phyloP scores from a whole-genome alignment of 2,329 filamentous ascomycete genomes.

The Parastagonospora nodorum region DNA sequence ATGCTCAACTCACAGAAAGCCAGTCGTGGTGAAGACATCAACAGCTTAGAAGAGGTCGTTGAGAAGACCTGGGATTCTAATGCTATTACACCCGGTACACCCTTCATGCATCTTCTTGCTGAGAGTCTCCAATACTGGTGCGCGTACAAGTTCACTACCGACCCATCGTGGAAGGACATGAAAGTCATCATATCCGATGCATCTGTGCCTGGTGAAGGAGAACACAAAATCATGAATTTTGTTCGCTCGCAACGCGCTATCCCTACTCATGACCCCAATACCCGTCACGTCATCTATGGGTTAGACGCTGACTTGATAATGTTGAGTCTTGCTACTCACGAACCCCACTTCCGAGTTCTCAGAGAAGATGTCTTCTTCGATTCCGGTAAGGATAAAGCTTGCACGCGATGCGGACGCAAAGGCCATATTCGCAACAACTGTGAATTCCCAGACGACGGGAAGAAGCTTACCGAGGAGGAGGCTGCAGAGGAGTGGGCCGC shows the following conservation, averaged over 20 bases:
- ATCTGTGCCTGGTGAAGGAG: slow-evolving; percentile 94
- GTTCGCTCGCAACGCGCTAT: slow-evolving; percentile 90
- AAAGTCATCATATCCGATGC: slow-evolving; percentile 99
- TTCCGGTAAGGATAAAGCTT: slow-evolving; percentile 81
- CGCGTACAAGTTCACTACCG: slow-evolving; percentile 95
- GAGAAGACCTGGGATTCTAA: slow-evolving; percentile 94
- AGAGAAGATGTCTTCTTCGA: slow-evolving; percentile 97
- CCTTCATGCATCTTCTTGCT: slow-evolving; percentile 97
- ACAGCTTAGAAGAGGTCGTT: slow-evolving; percentile 64
- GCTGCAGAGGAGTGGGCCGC: slow-evolving; percentile 55
- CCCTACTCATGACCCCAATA: slow-evolving; percentile 93
- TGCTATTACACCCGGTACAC: slow-evolving; percentile 91
- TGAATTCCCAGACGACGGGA: slow-evolving; percentile 53
- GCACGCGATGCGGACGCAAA: slow-evolving; percentile 87
- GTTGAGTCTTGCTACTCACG: slow-evolving; percentile 94
- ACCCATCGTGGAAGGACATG: slow-evolving; percentile 86
- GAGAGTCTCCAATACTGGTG: slow-evolving; percentile 93
- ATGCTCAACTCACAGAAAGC: slow-evolving; percentile 77
- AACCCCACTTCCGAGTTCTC: slow-evolving; percentile 93
- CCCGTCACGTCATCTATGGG: slow-evolving; percentile 96
- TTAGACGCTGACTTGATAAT: slow-evolving; percentile 98
- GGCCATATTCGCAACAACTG: slow-evolving; percentile 90
- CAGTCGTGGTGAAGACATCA: slow-evolving; percentile 58
- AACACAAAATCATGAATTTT: slow-evolving; percentile 99
- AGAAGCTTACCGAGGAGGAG: slow-evolving; percentile 80